Evolutionary conservation across 2,329 filamentous ascomycete genomes (phyloP).

Genomic region (Thelonectria rubi): DNA sequence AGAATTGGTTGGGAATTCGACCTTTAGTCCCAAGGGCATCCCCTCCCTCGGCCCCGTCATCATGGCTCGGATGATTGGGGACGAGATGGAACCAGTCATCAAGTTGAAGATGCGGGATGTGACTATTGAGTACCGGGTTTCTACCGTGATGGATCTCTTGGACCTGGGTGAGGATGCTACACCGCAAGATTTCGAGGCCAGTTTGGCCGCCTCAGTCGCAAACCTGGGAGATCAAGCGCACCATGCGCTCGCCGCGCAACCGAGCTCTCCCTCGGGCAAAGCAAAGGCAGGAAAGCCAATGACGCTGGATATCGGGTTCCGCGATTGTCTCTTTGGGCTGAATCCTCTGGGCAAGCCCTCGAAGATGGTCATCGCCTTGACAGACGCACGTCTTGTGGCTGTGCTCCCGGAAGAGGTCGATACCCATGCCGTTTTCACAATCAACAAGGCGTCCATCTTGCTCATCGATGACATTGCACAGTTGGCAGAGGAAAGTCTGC

Average conservation of each 20-base stretch:
- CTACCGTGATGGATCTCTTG: constrained; percentile 82
- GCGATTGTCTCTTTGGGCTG: constrained; percentile 83
- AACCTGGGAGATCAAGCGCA: constrained; percentile 75
- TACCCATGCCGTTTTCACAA: constrained; percentile 69
- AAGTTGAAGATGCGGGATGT: constrained; percentile 89
- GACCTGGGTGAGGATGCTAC: constrained; percentile 73
- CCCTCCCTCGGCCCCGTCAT: constrained; percentile 62
- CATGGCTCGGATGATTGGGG: constrained; percentile 89
- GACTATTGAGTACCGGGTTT: constrained; percentile 87
- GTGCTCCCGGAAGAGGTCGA: constrained; percentile 71
- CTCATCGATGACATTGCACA: constrained; percentile 77
- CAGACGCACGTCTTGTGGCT: constrained; percentile 77
- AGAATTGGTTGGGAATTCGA: constrained; percentile 70
- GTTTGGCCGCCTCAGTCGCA: constrained; percentile 81
- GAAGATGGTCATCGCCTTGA: constrained; percentile 81
- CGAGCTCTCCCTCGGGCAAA: constrained; percentile 38
- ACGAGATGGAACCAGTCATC: constrained; percentile 91
- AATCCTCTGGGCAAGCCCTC: constrained; percentile 81
- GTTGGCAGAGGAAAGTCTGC: constrained; percentile 23
- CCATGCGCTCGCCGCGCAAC: constrained; percentile 51
- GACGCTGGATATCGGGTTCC: constrained; percentile 77
- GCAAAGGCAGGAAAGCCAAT: constrained; percentile 62
- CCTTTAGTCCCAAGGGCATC: constrained; percentile 41
- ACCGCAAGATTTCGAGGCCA: constrained; percentile 76
- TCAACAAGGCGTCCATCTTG: constrained; percentile 84